Percentiles rank a stretch among this genome's conserved stretches.
Conservation (phyloP, 2,329 filamentous ascomycete genomes). For the Macrophomina tecta region DNA sequence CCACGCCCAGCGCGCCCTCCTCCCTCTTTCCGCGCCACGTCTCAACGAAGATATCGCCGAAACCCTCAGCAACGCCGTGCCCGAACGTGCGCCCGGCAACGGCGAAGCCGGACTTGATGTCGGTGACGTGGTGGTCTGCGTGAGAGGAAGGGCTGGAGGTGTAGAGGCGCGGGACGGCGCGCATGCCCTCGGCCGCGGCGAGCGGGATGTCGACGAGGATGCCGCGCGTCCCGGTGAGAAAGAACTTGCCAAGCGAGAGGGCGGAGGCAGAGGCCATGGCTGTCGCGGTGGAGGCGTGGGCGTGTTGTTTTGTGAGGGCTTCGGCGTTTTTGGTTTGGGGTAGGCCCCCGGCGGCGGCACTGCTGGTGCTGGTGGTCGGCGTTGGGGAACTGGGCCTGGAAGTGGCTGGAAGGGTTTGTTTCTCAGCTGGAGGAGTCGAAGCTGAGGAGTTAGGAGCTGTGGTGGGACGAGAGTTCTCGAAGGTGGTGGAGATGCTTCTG, state of each 20-base stretch:
- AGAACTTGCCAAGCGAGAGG: slow-evolving; percentile 36
- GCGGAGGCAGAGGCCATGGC: slow-evolving; percentile 30
- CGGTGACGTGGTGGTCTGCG: slow-evolving; percentile 39
- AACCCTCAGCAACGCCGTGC: slow-evolving; percentile 41
- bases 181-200: slow-evolving; percentile 45
- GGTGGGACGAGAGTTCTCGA: background rate
- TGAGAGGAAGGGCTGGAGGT: slow-evolving; percentile 38
- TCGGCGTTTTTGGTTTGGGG: too few relatives aligned
- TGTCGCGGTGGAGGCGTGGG: slow-evolving; percentile 24
- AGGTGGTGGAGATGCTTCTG: background rate
- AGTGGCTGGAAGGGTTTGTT: background rate
- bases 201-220: slow-evolving; percentile 45
- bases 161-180: slow-evolving; percentile 45
- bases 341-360: background rate
- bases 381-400: background rate
- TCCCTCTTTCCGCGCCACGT: slow-evolving; percentile 38
- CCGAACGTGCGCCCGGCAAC: slow-evolving; percentile 43
- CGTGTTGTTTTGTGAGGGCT: too few relatives aligned
- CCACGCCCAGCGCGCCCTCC: slow-evolving; percentile 32
- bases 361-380: background rate
- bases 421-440: background rate
- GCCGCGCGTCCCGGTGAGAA: slow-evolving; percentile 38
- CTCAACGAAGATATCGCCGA: slow-evolving; percentile 38
- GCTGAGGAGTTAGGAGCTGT: background rate
- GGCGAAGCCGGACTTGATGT: slow-evolving; percentile 41